Evolutionary conservation across 2,329 filamentous ascomycete genomes (phyloP).

Genomic region (Talaromyces sp.): DNA sequence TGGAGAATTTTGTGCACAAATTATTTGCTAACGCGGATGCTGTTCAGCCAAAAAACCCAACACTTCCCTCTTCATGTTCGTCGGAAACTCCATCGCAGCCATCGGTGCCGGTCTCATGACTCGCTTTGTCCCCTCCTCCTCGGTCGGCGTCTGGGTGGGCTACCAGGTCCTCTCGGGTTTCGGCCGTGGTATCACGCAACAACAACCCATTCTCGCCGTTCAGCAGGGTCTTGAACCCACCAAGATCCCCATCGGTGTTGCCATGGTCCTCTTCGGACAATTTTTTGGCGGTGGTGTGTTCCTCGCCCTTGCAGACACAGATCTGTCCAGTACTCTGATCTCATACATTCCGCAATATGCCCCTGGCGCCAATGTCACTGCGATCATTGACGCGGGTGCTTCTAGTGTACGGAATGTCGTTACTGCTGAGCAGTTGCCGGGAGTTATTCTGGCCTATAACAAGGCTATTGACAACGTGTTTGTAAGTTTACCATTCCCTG

Average conservation of each 20-base stretch:
- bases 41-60: slow-evolving; percentile 5
- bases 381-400: slow-evolving; percentile 5
- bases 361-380: background rate
- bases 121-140: slow-evolving; percentile 6
- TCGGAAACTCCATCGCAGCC: slow-evolving; percentile 10
- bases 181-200: slow-evolving; percentile 10
- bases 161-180: slow-evolving; percentile 10
- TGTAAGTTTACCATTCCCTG: slow-evolving; percentile 1
- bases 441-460: slow-evolving; percentile 5
- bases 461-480: slow-evolving; percentile 7
- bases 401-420: background rate
- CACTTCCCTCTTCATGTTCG: slow-evolving; percentile 3
- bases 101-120: slow-evolving; percentile 11
- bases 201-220: background rate
- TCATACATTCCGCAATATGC: slow-evolving; percentile 2
- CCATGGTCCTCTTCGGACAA: slow-evolving; percentile 12
- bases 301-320: slow-evolving; percentile 9
- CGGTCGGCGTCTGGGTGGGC: slow-evolving; percentile 8
- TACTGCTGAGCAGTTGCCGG: slow-evolving; percentile 5
- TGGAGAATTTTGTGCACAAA: too few relatives aligned
- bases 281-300: slow-evolving; percentile 11
- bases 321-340: slow-evolving; percentile 3
- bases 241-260: slow-evolving; percentile 7
- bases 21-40: background rate
- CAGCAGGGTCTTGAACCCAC: slow-evolving; percentile 9